Evolutionary conservation across 352 stramenopile species (phyloP).

Genomic region (Globisporangium spiculum): DNA sequence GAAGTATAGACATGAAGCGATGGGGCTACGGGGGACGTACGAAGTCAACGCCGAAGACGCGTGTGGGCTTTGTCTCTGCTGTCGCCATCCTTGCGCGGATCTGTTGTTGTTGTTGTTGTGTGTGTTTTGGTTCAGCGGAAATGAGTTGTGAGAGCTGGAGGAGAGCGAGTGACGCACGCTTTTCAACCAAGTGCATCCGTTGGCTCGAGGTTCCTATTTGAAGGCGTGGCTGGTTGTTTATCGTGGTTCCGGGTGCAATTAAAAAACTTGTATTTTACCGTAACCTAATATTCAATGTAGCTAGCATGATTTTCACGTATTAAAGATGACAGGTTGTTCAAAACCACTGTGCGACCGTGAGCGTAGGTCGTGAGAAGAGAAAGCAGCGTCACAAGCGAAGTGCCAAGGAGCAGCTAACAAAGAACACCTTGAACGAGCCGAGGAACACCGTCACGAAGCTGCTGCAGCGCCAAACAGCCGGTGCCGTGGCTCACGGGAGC

Average conservation of each 20-base stretch:
- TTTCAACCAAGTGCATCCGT: not conserved
- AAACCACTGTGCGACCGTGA: no score
- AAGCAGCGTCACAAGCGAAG: no score
- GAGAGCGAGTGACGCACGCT: not conserved
- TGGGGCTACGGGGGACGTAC: constrained; percentile 32
- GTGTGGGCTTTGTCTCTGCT: constrained; percentile 7
- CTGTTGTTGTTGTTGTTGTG: not conserved
- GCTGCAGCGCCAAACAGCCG: constrained; percentile 89
- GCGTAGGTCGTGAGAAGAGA: no score
- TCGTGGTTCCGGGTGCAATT: no score
- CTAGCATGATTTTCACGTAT: no score
- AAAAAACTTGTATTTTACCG: no score
- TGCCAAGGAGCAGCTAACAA: no score
- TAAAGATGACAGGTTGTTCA: no score
- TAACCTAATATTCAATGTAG: no score
- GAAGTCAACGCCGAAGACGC: constrained; percentile 80
- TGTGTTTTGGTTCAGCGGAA: not conserved
- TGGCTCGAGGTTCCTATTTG: not conserved
- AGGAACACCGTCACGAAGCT: no score
- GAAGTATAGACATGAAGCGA: not conserved
- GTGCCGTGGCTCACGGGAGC: constrained; percentile 92
- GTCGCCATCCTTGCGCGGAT: not conserved
- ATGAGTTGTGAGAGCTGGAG: not conserved
- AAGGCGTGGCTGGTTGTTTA: not conserved
- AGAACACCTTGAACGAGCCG: no score